Percentiles rank a stretch among this genome's conserved stretches.
Conservation (phyloP, 306 rosid genomes). For the Nissolia schottii region DNA sequence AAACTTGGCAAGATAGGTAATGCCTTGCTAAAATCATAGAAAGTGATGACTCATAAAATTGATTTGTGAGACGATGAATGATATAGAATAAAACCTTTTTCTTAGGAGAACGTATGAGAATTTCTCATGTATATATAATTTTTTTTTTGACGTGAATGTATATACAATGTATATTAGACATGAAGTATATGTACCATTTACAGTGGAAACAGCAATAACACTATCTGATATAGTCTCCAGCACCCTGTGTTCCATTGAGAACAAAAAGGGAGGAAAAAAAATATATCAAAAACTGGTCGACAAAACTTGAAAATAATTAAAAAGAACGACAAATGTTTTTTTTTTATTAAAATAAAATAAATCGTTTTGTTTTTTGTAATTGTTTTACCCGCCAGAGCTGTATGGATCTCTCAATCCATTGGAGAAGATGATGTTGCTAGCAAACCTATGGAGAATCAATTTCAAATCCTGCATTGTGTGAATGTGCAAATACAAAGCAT, state of each 20-base stretch:
- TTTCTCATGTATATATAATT: no score
- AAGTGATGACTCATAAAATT: no score
- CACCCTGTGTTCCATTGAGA: slow-evolving; percentile 30
- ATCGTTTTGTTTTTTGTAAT: no score
- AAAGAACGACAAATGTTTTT: background rate
- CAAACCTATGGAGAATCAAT: slow-evolving; percentile 48
- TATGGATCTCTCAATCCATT: slow-evolving; percentile 73
- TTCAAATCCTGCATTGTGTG: slow-evolving; percentile 45
- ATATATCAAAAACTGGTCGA: background rate
- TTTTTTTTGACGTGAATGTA: no score
- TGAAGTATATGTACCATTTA: slow-evolving; percentile 62
- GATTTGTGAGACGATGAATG: no score
- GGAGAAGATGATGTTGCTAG: slow-evolving; percentile 78
- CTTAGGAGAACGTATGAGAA: no score
- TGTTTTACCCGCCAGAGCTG: slow-evolving; percentile 68
- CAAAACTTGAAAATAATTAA: background rate
- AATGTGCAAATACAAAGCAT: background rate
- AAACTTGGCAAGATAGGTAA: no score
- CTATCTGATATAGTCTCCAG: slow-evolving; percentile 59
- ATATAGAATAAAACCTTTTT: no score
- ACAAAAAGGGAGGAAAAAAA: background rate
- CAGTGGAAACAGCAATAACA: slow-evolving; percentile 40
- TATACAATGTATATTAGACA: no score
- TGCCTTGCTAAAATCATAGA: no score
- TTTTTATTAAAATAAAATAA: no score